These are phyloP conservation scores for Sanguinoderma infundibulare DNA, from an alignment of 1,284 basidiomycete species.

Conservation along the genomic window DNA sequence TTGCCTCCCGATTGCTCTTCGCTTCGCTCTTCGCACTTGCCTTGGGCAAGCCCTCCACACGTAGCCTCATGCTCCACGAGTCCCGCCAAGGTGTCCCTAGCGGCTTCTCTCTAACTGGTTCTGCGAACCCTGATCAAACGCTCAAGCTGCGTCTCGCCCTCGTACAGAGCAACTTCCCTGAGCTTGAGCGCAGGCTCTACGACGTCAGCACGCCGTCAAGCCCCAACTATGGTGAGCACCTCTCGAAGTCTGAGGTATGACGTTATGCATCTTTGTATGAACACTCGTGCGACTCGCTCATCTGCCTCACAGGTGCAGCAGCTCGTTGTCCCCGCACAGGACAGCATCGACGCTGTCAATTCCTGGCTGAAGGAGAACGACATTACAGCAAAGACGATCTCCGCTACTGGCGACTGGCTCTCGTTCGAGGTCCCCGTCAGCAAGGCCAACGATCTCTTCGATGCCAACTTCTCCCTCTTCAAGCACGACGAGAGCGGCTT, in stretches of 20 bases:
- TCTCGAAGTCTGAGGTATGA: conserved; percentile 41
- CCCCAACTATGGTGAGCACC: conserved; percentile 37
- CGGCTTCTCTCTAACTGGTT: conserved; percentile 34
- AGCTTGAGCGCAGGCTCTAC: conserved; percentile 40
- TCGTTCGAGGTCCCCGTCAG: conserved; percentile 41
- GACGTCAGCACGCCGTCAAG: conserved; percentile 41
- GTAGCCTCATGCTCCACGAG: conserved; percentile 37
- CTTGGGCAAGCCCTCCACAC: conserved; percentile 30
- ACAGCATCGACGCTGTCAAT: conserved; percentile 40
- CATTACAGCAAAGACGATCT: conserved; percentile 35
- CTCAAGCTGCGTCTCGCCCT: conserved; percentile 41
- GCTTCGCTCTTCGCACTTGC: conserved; percentile 31
- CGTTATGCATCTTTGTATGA: too few species aligned
- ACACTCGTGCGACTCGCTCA: not conserved
- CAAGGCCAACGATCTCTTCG: conserved; percentile 44
- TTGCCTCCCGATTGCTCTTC: conserved; percentile 27
- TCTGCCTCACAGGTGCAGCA: conserved; percentile 38
- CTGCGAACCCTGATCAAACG: conserved; percentile 32
- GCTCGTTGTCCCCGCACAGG: conserved; percentile 41
- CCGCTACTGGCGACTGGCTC: conserved; percentile 47
- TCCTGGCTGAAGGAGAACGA: conserved; percentile 43
- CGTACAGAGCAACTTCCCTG: conserved; percentile 37
- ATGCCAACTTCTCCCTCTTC: conserved; percentile 44
- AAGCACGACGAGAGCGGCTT: conserved; percentile 38
- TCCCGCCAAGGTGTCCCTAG: conserved; percentile 28